A percentile compares a stretch with the other conserved stretches of the same genome.
Evolutionary conservation across 495 filamentous ascomycete genomes (phyloP).

Genomic region (Hyphodiscus hymeniophilus): DNA sequence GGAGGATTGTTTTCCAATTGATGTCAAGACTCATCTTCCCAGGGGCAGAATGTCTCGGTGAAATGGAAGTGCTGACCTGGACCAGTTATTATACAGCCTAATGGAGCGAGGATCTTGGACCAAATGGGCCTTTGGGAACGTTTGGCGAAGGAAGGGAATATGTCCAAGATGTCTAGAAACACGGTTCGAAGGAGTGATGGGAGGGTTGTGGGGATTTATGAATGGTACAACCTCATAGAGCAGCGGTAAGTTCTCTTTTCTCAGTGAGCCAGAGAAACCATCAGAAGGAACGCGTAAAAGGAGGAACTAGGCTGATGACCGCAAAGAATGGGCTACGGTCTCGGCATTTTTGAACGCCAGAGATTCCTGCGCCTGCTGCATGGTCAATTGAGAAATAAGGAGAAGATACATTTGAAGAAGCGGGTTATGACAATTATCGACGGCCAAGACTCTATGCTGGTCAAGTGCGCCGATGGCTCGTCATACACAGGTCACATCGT

Average conservation of each 20-base stretch:
- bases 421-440: constrained; percentile 26
- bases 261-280: too few species aligned
- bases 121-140: constrained; percentile 32
- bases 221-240: constrained; percentile 9
- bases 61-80: too few species aligned
- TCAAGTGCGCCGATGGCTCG: constrained; percentile 31
- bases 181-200: constrained; percentile 11
- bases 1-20: too few species aligned
- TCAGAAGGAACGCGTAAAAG: too few species aligned
- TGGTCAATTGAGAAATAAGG: constrained; percentile 28
- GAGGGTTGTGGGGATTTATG: constrained; percentile 4
- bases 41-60: too few species aligned
- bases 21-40: too few species aligned
- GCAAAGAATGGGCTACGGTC: constrained; percentile 22
- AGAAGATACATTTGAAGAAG: constrained; percentile 27
- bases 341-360: constrained; percentile 26
- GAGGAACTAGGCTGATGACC: neutral
- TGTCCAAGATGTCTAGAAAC: constrained; percentile 16
- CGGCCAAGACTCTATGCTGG: constrained; percentile 21
- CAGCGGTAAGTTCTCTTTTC: constrained; percentile 19
- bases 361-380: constrained; percentile 27
- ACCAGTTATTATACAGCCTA: constrained; percentile 26
- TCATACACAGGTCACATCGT: constrained; percentile 34
- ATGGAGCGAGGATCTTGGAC: constrained; percentile 24
- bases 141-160: constrained; percentile 9